Base-by-base conservation (phyloP, 2,329 filamentous ascomycete species). In the Hypoxylon sp. region DNA sequence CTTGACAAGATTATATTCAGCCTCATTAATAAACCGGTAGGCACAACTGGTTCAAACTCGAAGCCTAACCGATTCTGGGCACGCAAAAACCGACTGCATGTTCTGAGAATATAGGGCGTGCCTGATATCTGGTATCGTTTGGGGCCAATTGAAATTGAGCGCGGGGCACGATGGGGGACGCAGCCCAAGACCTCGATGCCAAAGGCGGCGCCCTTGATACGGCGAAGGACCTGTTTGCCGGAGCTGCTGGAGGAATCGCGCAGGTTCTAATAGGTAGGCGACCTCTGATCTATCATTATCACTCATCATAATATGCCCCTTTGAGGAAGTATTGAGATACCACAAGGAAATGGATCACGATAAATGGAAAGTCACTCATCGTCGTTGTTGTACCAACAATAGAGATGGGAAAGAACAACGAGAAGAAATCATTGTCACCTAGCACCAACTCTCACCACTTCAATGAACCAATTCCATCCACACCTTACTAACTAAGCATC, bases 261-360 rank as follows among this genome's bases (percentile, higher is more conserved):
- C 96, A 99, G 82, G 96, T 99, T 48, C 83, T 99, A 70, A 87
- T 98, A 73, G 95, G 95, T 97, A 83, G 82, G 89, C 86, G 61
- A 46, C n/a, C 44, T 51, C 60, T 49, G 22, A 60, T 66, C 54
- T 62, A 56, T 64, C 27, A 27, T 17, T 14, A 33, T 10, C 6
- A 8, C 13, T 40, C n/a, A 2, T 25, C n/a, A 33, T 46, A 27
- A 20, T 27, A 5, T 22, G 25, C 6, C 22, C 17, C 13, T 6
- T 20, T 10, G 25, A 3, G 11, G 17, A 27, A n/a, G 6, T 22
- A 8, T 57, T 74, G 55, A 37, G 37, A 25, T 35, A 35, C 22
- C 31, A 42, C n/a, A 8, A 50, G 44, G 2, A 8, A 37, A 14
- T 11, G 33, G 27, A 65, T 10, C 6, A 27, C 33, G n/a, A 20